Percentiles rank a stretch among this genome's conserved stretches.
Evolutionary conservation across 352 stramenopile genomes (phyloP).

Genomic region (Hyaloperonospora brassicae): DNA sequence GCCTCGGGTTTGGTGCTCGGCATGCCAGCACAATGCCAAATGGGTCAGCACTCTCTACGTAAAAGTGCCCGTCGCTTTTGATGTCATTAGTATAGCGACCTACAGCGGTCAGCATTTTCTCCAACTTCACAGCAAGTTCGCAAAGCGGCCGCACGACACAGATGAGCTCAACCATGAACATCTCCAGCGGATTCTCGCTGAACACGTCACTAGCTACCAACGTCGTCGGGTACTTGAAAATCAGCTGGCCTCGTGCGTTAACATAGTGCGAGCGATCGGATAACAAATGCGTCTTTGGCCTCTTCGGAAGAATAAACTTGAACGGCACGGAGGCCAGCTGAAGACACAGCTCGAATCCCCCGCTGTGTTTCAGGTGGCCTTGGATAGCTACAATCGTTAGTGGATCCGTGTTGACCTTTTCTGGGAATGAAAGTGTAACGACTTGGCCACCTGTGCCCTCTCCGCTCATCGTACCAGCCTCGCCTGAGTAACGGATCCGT

Average conservation of each 20-base stretch:
- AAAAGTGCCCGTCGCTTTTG: conserved; percentile 66
- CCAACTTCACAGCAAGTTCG: conserved; percentile 74
- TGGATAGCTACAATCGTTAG: conserved; percentile 73
- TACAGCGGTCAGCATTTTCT: conserved; percentile 55
- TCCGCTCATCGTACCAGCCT: conserved; percentile 46
- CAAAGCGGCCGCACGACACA: conserved; percentile 80
- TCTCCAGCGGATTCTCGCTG: conserved; percentile 75
- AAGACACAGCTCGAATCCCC: conserved; percentile 71
- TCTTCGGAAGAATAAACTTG: conserved; percentile 57
- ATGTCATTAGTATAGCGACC: conserved; percentile 73
- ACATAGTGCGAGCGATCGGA: conserved; percentile 65
- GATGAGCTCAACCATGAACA: conserved; percentile 86
- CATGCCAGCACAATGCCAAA: conserved; percentile 77
- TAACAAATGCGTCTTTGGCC: conserved; percentile 46
- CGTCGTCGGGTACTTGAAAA: conserved; percentile 75
- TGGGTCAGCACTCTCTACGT: conserved; percentile 77
- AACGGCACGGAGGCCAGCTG: conserved; percentile 58
- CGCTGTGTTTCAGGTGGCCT: conserved; percentile 66
- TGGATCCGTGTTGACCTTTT: conserved; percentile 78
- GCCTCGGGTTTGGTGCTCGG: conserved; percentile 57
- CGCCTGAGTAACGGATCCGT: conserved; percentile 74
- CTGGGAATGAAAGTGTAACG: conserved; percentile 78
- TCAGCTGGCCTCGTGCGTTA: conserved; percentile 63
- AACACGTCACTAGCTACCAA: conserved; percentile 58
- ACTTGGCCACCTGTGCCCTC: conserved; percentile 72